Base-by-base conservation (phyloP, 768 basidiomycete species). In the Kwoniella dejecticola region DNA sequence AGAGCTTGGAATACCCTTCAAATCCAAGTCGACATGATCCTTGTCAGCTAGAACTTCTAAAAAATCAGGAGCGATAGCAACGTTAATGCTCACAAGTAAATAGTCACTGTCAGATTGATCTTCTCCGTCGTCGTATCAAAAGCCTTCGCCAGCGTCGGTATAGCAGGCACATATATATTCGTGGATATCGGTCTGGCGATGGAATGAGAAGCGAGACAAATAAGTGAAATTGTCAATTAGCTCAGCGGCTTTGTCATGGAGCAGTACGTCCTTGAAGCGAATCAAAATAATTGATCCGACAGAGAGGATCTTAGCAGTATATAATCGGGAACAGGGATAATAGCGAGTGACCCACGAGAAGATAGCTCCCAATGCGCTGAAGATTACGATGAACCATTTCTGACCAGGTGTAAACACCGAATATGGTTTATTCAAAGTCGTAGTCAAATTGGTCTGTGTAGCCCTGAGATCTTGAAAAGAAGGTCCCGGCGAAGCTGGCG, bases 151-250 rank as follows among this genome's bases (percentile, higher is more conserved):
- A 92, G 78, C 0, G 84, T 81, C 1, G 90, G 90, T 41, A 93
- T 87, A n/a, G 86, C 89, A 11, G 89, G 89, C 45, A 89, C 85
- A 72, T 90, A 91, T 58, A 90, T 87, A 59, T 86, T 89, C 3
- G 88, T 88, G 87, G 62, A 63, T 19, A 58, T 62, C 0, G 55
- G 61, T 52, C 52, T 62, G 17, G 11, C n/a, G 29, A 38, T n/a
- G n/a, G n/a, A n/a, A n/a, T n/a, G n/a, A n/a, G n/a, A n/a, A n/a
- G n/a, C n/a, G n/a, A n/a, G n/a, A n/a, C n/a, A n/a, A n/a, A n/a
- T n/a, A n/a, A n/a, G n/a, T n/a, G n/a, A 36, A 36, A 36, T 36
- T 36, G 33, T 36, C 33, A 36, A 7, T 36, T 15, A 36, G 7
- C 7, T 36, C 33, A 36, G 33, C 15, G 15, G 15, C n/a, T n/a